phyloP scores from a whole-genome alignment of 306 rosid genomes.

The Hippophae gyantsensis region DNA sequence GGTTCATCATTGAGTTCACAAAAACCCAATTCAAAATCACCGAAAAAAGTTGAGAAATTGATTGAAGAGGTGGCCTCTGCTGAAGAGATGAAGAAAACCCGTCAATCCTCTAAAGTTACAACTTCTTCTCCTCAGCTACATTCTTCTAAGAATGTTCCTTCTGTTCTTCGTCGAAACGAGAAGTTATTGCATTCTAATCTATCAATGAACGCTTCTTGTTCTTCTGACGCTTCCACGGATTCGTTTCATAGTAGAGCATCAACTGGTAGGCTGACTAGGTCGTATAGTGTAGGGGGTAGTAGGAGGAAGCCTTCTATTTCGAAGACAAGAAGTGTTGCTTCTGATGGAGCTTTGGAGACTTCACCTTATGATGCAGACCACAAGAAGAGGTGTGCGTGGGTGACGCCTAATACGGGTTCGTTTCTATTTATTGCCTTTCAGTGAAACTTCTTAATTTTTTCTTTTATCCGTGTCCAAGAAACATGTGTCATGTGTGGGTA shows the following conservation, averaged over 20 bases:
- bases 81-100: constrained; percentile 54
- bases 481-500: too few relatives aligned
- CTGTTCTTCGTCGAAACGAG: constrained; percentile 65
- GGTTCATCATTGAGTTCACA: constrained; percentile 42
- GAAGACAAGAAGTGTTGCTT: constrained; percentile 63
- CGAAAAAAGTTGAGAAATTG: constrained; percentile 47
- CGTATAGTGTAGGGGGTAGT: constrained; percentile 51
- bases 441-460: too few relatives aligned
- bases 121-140: constrained; percentile 43
- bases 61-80: constrained; percentile 31
- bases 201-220: constrained; percentile 71
- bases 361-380: constrained; percentile 38
- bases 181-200: constrained; percentile 57
- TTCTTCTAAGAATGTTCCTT: constrained; percentile 30
- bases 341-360: constrained; percentile 58
- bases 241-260: constrained; percentile 75
- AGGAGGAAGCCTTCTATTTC: constrained; percentile 50
- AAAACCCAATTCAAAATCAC: constrained; percentile 45
- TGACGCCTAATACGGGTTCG: constrained; percentile 77
- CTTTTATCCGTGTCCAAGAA: too few relatives aligned
- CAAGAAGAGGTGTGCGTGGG: constrained; percentile 76
- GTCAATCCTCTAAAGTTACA: constrained; percentile 23
- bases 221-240: constrained; percentile 85
- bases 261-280: constrained; percentile 63
- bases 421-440: constrained; percentile 18